These are phyloP conservation scores for Gossypium lobatum DNA, from an alignment of 441 rosid species.

Conservation along the genomic window DNA sequence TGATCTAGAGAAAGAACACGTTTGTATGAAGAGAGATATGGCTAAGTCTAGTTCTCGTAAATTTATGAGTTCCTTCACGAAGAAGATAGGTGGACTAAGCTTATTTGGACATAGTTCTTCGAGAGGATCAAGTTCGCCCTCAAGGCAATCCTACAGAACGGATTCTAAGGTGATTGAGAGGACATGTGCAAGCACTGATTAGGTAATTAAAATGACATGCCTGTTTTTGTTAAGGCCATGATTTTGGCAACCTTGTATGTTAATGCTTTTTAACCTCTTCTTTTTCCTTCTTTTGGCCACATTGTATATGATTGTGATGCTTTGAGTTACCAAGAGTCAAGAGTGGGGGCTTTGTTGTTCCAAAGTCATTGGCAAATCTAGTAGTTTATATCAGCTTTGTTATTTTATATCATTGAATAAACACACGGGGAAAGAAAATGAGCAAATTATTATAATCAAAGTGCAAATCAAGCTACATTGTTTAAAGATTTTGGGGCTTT, in stretches of 20 bases:
- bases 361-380: too few species aligned
- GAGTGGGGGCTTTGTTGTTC: neutral
- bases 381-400: neutral
- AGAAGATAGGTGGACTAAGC: conserved; percentile 71
- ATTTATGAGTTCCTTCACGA: conserved; percentile 82
- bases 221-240: conserved; percentile 22
- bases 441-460: neutral
- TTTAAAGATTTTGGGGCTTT: neutral
- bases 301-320: conserved; percentile 50
- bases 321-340: conserved; percentile 26
- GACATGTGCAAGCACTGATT: conserved; percentile 85
- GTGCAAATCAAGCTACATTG: conserved; percentile 15
- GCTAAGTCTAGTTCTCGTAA: conserved; percentile 80
- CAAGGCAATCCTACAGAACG: conserved; percentile 75
- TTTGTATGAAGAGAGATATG: conserved; percentile 96
- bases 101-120: conserved; percentile 84
- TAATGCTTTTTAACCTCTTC: conserved; percentile 1
- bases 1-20: conserved; percentile 95
- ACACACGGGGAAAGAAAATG: neutral
- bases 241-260: conserved; percentile 15
- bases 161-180: conserved; percentile 88
- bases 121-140: conserved; percentile 89
- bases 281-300: conserved; percentile 11
- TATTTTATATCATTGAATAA: neutral
- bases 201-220: conserved; percentile 22